Evolutionary conservation across 75 land plant species (phyloP).

Genomic region (Pinus tabuliformis): DNA sequence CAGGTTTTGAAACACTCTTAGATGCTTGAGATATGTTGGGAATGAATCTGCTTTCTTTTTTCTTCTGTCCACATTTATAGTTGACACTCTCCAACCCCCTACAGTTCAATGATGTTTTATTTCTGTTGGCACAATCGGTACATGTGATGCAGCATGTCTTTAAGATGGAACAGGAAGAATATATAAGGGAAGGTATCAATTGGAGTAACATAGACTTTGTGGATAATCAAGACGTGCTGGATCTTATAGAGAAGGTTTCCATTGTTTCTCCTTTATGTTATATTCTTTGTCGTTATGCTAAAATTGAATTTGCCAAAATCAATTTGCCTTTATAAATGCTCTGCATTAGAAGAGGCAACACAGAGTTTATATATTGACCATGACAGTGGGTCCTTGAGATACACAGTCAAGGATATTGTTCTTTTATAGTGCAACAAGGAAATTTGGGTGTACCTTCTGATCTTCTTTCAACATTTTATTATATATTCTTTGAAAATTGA

Average conservation of each 20-base stretch:
- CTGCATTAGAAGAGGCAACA: neutral
- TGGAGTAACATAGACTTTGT: constrained; percentile 98
- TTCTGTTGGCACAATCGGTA: neutral
- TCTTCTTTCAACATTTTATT: neutral
- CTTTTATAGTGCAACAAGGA: neutral
- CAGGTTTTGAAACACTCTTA: constrained; percentile 31
- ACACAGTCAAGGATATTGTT: neutral
- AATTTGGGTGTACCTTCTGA: neutral
- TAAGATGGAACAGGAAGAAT: constrained; percentile 97
- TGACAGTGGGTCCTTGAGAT: neutral
- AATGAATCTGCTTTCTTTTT: neutral
- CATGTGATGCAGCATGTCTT: constrained; percentile 81
- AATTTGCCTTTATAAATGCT: neutral
- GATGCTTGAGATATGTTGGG: neutral
- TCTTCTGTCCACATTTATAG: neutral
- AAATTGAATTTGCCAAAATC: neutral
- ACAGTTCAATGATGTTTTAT: neutral
- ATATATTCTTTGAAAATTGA: neutral
- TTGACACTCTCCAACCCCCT: neutral
- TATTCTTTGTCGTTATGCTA: constrained; percentile 2
- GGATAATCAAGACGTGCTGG: constrained; percentile 93
- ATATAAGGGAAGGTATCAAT: constrained; percentile 85
- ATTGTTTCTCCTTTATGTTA: constrained; percentile 1
- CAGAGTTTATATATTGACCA: neutral
- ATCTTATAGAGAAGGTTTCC: constrained; percentile 82